Evolutionary conservation across 1,284 basidiomycete species (phyloP), one percentile per base, ranked within the genome.

Genomic region (Puccinia horiana): DNA sequence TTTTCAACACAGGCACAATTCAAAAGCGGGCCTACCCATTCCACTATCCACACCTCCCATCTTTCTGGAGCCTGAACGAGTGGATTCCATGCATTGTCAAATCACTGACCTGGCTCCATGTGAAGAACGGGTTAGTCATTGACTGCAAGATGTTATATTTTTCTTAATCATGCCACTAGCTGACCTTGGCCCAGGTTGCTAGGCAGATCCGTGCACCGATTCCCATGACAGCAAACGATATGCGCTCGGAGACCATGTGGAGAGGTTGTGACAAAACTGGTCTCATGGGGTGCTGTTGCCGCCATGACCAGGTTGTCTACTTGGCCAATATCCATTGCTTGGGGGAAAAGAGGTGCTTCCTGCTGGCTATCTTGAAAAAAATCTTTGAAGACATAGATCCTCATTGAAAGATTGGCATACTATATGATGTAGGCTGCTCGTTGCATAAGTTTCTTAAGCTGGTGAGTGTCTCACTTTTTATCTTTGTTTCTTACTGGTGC

Each of bases 391-490:
- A 54, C 20, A 54, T 54, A 11, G 52, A 14, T 4, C 23, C 23
- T 12, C 4, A 5, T 5, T 9, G 26, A 3, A 6, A 6, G 29
- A 44, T 74, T 26, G 72, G 47, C 2, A 29, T 74, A 6, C 52
- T 74, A 32, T 72, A 72, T 44, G 37, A 72, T 37, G 44, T 72
- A 11, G 69, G 69, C 6, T 72, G 69, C 29, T 52, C 44, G 18
- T 35, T 74, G 40, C n/a, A 74, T 11, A 74, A 74, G 20, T 63
- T 63, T 20, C 35, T 63, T 14, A 14, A 37, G 8, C n/a, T 26
- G 61, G 61, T 63, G 29, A 35, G 61, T 47, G 9, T 58, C 61
- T 29, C 35, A 63, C 35, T 32, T 29, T 29, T 32, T 63, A 6
- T 63, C 35, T 16, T 29, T 26, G 12, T n/a, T 6, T 4, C 14